A percentile compares a stretch with the other conserved stretches of the same genome.
Conservation (phyloP, 306 rosid species). For the Pachyrhizus erosus region DNA sequence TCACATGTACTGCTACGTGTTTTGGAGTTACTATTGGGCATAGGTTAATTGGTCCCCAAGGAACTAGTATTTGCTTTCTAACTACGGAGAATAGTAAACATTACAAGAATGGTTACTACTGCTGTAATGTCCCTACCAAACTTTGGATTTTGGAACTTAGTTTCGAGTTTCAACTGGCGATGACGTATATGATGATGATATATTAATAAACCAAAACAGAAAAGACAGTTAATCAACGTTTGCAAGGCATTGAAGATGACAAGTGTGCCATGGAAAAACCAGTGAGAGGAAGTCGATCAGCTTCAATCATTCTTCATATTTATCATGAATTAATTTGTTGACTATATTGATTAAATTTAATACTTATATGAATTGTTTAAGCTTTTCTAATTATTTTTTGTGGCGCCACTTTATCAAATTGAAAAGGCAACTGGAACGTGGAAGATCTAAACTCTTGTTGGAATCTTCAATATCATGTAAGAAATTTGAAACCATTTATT, state of each 20-base stretch:
- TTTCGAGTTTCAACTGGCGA: neutral
- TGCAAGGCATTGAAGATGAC: neutral
- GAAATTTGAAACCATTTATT: too few species aligned
- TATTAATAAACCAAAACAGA: neutral
- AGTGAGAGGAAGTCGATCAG: neutral
- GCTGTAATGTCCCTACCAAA: neutral
- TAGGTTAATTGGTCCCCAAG: too few species aligned
- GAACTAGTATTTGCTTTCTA: neutral
- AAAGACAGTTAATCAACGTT: neutral
- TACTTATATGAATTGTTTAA: too few species aligned
- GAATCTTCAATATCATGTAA: too few species aligned
- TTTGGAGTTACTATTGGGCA: neutral
- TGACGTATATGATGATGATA: neutral
- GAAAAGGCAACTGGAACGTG: too few species aligned
- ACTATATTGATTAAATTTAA: too few species aligned
- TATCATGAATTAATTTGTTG: too few species aligned
- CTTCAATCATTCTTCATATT: neutral
- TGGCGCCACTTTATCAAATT: too few species aligned
- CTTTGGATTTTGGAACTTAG: too few species aligned
- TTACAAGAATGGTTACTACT: too few species aligned
- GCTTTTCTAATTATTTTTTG: too few species aligned
- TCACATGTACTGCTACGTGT: neutral
- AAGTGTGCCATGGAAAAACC: neutral
- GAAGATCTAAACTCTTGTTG: too few species aligned
- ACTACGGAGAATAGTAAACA: constrained; percentile 24